phyloP scores from a whole-genome alignment of 768 basidiomycete species.

The Auricularia sp. region DNA sequence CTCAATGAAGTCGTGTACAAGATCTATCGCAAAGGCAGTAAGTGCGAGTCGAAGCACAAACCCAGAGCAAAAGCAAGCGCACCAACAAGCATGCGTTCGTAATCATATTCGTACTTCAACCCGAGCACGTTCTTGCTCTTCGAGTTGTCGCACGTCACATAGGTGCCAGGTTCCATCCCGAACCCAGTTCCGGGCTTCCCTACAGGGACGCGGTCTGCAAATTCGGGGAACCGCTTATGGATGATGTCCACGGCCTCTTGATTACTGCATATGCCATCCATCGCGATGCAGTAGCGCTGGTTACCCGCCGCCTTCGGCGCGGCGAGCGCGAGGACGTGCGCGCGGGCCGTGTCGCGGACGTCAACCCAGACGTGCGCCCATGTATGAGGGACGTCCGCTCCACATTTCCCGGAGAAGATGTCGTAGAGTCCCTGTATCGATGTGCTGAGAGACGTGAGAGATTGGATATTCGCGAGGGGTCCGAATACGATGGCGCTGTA shows the following conservation, averaged over 20 bases:
- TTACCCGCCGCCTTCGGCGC: background rate
- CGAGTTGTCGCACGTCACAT: background rate
- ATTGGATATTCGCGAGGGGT: background rate
- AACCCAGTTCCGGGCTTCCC: background rate
- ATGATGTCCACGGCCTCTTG: background rate
- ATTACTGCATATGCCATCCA: background rate
- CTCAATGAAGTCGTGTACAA: too few species aligned
- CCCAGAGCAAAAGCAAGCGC: too few species aligned
- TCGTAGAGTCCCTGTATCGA: background rate
- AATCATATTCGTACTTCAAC: background rate
- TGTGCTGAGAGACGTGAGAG: background rate
- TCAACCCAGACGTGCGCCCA: background rate
- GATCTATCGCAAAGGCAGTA: too few species aligned
- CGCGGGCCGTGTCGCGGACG: constrained; percentile 3
- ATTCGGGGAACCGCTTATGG: background rate
- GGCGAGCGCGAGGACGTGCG: constrained; percentile 1
- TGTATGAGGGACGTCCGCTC: background rate
- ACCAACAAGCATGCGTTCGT: too few species aligned
- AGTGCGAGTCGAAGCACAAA: too few species aligned
- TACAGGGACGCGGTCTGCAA: background rate
- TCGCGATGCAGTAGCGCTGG: background rate
- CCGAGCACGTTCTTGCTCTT: background rate
- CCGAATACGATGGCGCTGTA: background rate
- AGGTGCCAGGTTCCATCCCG: background rate
- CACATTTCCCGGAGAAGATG: background rate